Conservation (phyloP, 139 green algal genomes). For the Auxenochlorella protothecoides region DNA sequence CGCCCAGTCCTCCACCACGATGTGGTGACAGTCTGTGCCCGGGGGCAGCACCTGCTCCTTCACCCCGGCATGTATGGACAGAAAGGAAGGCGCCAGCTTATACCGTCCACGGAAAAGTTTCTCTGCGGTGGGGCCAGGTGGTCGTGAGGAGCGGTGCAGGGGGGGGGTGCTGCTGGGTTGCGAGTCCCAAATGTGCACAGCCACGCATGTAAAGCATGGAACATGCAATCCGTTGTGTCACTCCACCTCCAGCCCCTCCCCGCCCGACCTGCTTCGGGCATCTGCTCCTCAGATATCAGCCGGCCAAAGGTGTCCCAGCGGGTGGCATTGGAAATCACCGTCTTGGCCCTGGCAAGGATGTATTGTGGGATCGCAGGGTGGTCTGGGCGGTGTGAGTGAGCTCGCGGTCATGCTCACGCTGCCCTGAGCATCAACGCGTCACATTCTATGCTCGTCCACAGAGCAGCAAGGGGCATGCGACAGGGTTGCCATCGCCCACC, state of each 20-base stretch:
- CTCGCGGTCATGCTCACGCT: too few species aligned
- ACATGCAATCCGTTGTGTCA: too few species aligned
- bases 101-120: slow-evolving; percentile 54
- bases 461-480: too few species aligned
- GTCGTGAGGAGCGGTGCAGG: not conserved
- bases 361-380: too few species aligned
- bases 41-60: slow-evolving; percentile 51
- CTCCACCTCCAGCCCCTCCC: too few species aligned
- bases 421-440: too few species aligned
- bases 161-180: not conserved
- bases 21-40: slow-evolving; percentile 76
- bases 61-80: slow-evolving; percentile 87
- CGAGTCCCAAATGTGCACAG: not conserved
- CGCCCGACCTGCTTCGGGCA: slow-evolving; percentile 56
- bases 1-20: slow-evolving; percentile 87
- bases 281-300: slow-evolving; percentile 40
- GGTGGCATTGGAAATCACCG: slow-evolving; percentile 85
- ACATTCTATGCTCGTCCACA: too few species aligned
- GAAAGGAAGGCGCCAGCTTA: slow-evolving; percentile 88
- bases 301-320: slow-evolving; percentile 95
- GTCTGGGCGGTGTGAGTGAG: too few species aligned
- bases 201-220: too few species aligned
- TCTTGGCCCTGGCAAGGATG: slow-evolving; percentile 41
- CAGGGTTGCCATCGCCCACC: too few species aligned
- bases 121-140: slow-evolving; percentile 8